A percentile compares a stretch with the other conserved stretches of the same genome.
These are phyloP conservation scores for Phlebiopsis flavidoalba DNA, from an alignment of 768 basidiomycete genomes.

Conservation along the genomic window DNA sequence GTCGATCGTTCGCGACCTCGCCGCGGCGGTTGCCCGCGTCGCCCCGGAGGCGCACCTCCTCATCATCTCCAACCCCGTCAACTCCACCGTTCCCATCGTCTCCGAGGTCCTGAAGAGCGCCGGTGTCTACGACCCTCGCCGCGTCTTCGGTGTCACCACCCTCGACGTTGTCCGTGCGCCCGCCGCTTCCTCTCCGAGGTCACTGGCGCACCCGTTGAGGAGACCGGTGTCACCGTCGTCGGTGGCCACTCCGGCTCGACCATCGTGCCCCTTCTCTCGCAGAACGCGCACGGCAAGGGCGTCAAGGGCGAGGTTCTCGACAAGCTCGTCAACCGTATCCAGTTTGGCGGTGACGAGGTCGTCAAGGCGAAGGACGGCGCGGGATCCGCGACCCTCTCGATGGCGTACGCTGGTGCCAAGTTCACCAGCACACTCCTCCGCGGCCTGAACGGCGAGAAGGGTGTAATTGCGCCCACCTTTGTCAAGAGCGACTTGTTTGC, in stretches of 20 bases:
- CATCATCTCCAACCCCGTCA: constrained; percentile 99
- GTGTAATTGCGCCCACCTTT: constrained; percentile 74
- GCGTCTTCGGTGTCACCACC: constrained; percentile 94
- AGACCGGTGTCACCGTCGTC: constrained; percentile 77
- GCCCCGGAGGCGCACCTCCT: constrained; percentile 89
- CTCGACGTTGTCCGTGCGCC: constrained; percentile 97
- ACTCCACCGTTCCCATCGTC: constrained; percentile 96
- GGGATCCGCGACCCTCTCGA: constrained; percentile 70
- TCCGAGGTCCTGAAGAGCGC: constrained; percentile 87
- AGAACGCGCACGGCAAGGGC: constrained; percentile 63
- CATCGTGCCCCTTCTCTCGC: constrained; percentile 93
- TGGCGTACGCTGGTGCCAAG: constrained; percentile 75
- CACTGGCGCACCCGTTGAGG: constrained; percentile 55
- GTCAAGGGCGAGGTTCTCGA: constrained; percentile 71
- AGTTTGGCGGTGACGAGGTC: constrained; percentile 97
- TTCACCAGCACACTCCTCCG: constrained; percentile 59
- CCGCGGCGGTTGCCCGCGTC: constrained; percentile 78
- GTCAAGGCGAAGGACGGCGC: constrained; percentile 96
- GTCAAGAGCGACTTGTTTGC: constrained; percentile 86
- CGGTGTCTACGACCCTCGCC: constrained; percentile 86
- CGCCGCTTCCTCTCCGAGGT: constrained; percentile 83
- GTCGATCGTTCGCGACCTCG: constrained; percentile 95
- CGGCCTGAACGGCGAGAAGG: constrained; percentile 62
- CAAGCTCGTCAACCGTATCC: constrained; percentile 87
- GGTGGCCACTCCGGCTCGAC: constrained; percentile 98